Evolutionary conservation across 2,329 filamentous ascomycete species (phyloP).

Genomic region (Ceratocystis destructans): DNA sequence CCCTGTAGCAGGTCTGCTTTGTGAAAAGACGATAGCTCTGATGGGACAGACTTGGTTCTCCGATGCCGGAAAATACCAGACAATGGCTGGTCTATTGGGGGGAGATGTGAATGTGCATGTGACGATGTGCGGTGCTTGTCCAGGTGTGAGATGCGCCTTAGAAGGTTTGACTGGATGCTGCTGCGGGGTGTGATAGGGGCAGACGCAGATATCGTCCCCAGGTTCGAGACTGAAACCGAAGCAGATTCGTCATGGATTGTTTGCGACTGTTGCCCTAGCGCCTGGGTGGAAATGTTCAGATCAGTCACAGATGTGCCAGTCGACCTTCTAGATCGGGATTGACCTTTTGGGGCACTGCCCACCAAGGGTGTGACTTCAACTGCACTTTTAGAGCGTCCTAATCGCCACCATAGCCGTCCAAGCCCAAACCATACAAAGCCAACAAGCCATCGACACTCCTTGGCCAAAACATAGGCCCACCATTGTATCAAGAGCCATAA

Average conservation of each 20-base stretch:
- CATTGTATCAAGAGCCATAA: constrained; percentile 62
- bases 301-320: not conserved
- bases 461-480: constrained; percentile 58
- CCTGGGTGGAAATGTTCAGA: not conserved
- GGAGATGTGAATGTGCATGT: constrained; percentile 25
- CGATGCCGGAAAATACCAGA: constrained; percentile 40
- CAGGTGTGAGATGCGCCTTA: constrained; percentile 18
- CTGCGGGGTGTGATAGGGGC: not conserved
- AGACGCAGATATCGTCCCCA: not conserved
- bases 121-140: constrained; percentile 22
- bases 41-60: constrained; percentile 72
- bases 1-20: constrained; percentile 94
- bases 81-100: not conserved
- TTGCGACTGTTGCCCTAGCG: not conserved
- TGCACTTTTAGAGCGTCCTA: not conserved
- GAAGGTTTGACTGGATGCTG: constrained; percentile 9
- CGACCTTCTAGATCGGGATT: not conserved
- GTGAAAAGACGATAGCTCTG: constrained; percentile 70
- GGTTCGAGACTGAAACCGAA: not conserved
- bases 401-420: constrained; percentile 59
- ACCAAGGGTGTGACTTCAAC: not conserved
- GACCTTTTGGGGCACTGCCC: not conserved
- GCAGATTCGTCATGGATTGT: not conserved
- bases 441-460: constrained; percentile 57
- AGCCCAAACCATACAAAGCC: constrained; percentile 68